These are phyloP conservation scores for Chaetomium tenue DNA, from an alignment of 495 filamentous ascomycete genomes.

Conservation along the genomic window DNA sequence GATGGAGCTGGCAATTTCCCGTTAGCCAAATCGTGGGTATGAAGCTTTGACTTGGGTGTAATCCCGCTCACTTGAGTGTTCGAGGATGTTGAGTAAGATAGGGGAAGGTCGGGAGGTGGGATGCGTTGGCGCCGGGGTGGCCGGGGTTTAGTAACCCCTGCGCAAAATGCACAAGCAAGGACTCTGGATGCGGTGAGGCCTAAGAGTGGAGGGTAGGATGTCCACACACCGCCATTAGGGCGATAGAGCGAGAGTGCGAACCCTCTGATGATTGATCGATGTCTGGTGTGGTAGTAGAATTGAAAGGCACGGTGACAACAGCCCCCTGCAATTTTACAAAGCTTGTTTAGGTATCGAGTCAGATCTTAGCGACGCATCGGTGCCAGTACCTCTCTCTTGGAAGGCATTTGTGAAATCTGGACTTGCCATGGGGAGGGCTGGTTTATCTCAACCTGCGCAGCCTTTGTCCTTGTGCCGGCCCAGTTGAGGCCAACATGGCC, in stretches of 20 bases:
- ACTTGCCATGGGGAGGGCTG: not conserved
- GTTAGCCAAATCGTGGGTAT: too few species aligned
- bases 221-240: slow-evolving; percentile 17
- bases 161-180: not conserved
- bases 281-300: not conserved
- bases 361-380: not conserved
- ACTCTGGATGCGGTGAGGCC: slow-evolving; percentile 16
- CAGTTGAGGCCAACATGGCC: slow-evolving; percentile 10
- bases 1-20: too few species aligned
- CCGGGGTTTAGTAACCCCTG: slow-evolving; percentile 1
- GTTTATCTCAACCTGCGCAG: not conserved
- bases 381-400: too few species aligned
- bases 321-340: not conserved
- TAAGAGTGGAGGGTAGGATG: slow-evolving; percentile 8
- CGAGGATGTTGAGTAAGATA: not conserved
- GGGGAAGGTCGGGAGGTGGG: not conserved
- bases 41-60: too few species aligned
- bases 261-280: too few species aligned
- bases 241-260: not conserved
- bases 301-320: not conserved
- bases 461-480: not conserved
- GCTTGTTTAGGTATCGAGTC: not conserved
- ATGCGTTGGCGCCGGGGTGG: not conserved
- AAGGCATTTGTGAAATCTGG: not conserved
- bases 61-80: not conserved